Base-by-base conservation (phyloP, 768 basidiomycete species). In the Gymnopilus dilepis region DNA sequence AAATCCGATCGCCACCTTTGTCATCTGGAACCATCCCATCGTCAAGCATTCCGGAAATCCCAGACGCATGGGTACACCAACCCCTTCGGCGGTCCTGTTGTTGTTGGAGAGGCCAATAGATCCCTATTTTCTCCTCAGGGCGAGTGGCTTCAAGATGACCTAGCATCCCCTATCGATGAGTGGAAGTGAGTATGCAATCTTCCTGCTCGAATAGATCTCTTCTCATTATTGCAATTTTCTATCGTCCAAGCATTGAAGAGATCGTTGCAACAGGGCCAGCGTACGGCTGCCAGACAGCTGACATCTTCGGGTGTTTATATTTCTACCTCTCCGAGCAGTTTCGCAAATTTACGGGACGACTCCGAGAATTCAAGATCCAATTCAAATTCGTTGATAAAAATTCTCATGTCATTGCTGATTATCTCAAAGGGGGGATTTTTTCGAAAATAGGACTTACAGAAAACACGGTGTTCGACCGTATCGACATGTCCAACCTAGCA, bases 101-200 rank as follows among this genome's bases (percentile, higher is more conserved):
- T 83, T 17, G 37, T 82, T 52, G 82, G 81, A 11, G 80, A 79
- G 2, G 38, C 68, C 11, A 75, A 74, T 31, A 73, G 73, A 78
- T 61, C 78, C 77, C 72, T 84, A 12, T 82, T 83, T 57, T 72
- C 74, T 1, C 61, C 63, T 2, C 31, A 73, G 5, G 77, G 80
- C 1, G 42, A 61, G 40, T 81, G 81, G 78, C 47, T 77, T 12
- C 76, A 76, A 60, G 73, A 68, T 0, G 82, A 84, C 58, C 71
- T 62, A 19, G 77, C 77, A 0, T 73, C 74, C 53, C 82, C 80
- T 4, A 72, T 84, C 2, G 69, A 69, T 26, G 77, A 76, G 7
- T 84, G 80, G 81, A 74, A 79, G 80, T 82, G 63, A 68, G 78
- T n/a, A n/a, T n/a, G n/a, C n/a, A n/a, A n/a, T n/a, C n/a, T n/a